Base-by-base conservation (phyloP, 257 asterid genomes). In the Nicotiana undulata region DNA sequence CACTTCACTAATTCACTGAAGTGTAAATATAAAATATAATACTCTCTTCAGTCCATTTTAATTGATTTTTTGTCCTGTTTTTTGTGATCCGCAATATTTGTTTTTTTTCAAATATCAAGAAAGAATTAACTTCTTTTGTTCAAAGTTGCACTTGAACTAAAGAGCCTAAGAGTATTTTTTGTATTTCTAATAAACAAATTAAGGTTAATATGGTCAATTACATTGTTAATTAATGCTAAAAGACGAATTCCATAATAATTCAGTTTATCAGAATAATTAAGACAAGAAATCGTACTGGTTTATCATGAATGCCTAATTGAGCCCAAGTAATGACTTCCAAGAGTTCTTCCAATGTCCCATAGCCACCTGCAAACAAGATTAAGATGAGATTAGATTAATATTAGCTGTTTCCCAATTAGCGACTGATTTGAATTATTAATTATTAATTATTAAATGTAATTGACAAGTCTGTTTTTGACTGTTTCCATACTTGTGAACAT, bases 281-380 rank as follows among this genome's bases (percentile, higher is more conserved):
- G 12, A 81, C 16, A 72, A 67, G 4, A 58, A 0, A 46, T 24
- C 64, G 22, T 93, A 94, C 98, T 82, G 98, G 98, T 86, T 94
- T 94, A 70, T 94, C 95, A 82, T 94, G 98, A 51, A 94, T 94
- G 46, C 97, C 98, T 17, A 94, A 94, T 84, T 94, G 98, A 82
- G 98, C 97, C 98, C 98, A 94, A 84, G 98, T 94, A 81, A 94
- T 93, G 86, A 93, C 98, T 84, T 94, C 98, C 29, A 94, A 84
- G 15, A 94, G 91, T 74, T 94, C 98, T 75, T 94, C 98, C 88
- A 94, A 82, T 83, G 98, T 94, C 13, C 98, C 98, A 82, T 94
- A 94, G 34, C 98, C 98, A 90, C 98, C 98, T 92, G 90, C 87
- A 81, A 70, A 12, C 18, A 46, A 46, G n/a, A 49, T 22, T 59